Evolutionary conservation across 345 rosid species (phyloP).

Genomic region (Atalantia buxifolia): DNA sequence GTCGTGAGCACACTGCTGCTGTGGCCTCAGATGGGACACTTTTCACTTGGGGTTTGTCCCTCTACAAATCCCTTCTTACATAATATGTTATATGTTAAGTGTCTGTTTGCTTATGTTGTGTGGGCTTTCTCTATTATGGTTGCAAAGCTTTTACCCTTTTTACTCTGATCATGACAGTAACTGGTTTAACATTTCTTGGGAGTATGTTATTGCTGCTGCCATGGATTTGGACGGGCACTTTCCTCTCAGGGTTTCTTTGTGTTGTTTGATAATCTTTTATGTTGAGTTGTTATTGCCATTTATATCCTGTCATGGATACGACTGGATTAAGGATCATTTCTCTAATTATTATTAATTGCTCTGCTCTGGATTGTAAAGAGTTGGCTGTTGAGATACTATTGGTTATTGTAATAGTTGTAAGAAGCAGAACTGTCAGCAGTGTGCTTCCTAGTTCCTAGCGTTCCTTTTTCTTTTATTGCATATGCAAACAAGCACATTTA

Average conservation of each 20-base stretch:
- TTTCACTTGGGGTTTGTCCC: constrained; percentile 84
- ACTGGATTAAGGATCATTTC: background rate
- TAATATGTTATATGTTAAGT: background rate
- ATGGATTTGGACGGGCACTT: background rate
- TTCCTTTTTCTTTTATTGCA: background rate
- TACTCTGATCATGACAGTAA: background rate
- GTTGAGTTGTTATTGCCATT: background rate
- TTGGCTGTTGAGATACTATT: background rate
- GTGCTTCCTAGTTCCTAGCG: too few species aligned
- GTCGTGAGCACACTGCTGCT: constrained; percentile 91
- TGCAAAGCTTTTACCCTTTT: background rate
- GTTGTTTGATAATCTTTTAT: background rate
- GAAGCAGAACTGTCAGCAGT: background rate
- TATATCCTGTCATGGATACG: background rate
- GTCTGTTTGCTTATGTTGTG: background rate
- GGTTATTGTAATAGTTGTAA: background rate
- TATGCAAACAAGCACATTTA: background rate
- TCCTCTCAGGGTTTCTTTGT: background rate
- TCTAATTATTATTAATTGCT: background rate
- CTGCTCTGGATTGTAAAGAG: background rate
- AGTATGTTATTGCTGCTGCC: background rate
- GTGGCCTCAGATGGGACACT: constrained; percentile 97
- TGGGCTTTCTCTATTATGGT: background rate
- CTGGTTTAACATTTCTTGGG: background rate
- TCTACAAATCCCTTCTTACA: background rate